Evolutionary conservation across 2,329 filamentous ascomycete species (phyloP).

Genomic region (Fusarium metavorans): DNA sequence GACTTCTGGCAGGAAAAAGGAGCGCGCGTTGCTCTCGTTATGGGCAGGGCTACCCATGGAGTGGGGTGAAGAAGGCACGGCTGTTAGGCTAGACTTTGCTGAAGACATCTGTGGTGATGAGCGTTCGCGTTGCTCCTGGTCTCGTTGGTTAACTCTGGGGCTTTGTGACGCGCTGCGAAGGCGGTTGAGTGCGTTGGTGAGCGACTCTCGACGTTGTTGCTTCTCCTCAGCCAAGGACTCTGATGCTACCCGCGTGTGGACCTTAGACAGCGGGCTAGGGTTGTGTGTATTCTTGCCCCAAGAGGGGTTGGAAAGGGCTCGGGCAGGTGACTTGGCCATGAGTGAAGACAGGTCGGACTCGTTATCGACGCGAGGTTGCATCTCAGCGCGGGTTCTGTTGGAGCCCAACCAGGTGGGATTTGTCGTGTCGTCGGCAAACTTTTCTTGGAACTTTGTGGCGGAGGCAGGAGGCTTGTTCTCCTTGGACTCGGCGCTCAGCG

Average conservation of each 20-base stretch:
- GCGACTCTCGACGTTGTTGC: constrained; percentile 45
- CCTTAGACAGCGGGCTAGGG: constrained; percentile 54
- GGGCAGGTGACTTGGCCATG: constrained; percentile 55
- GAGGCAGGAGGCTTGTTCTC: constrained; percentile 59
- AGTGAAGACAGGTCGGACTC: constrained; percentile 63
- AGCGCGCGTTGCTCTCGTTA: constrained; percentile 59
- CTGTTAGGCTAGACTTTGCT: constrained; percentile 56
- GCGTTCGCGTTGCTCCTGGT: constrained; percentile 43
- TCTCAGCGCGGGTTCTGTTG: constrained; percentile 59
- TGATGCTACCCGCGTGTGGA: constrained; percentile 49
- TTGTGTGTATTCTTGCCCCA: constrained; percentile 47
- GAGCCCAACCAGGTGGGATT: constrained; percentile 55
- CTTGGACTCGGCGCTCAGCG: constrained; percentile 54
- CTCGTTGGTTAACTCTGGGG: constrained; percentile 36
- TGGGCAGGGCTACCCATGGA: constrained; percentile 50
- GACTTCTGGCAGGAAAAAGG: constrained; percentile 67
- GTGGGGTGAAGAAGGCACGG: constrained; percentile 54
- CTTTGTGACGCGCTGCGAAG: constrained; percentile 52
- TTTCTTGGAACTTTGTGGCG: constrained; percentile 51
- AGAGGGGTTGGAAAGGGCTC: constrained; percentile 41
- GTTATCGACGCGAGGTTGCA: constrained; percentile 67
- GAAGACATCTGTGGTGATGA: constrained; percentile 53
- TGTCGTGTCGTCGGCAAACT: constrained; percentile 56
- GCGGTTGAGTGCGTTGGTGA: constrained; percentile 51
- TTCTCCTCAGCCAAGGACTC: constrained; percentile 38